Percentiles rank a stretch among this genome's conserved stretches.
Evolutionary conservation across 805 yeast species (phyloP).

Genomic region (Wickerhamomyces silvicola): DNA sequence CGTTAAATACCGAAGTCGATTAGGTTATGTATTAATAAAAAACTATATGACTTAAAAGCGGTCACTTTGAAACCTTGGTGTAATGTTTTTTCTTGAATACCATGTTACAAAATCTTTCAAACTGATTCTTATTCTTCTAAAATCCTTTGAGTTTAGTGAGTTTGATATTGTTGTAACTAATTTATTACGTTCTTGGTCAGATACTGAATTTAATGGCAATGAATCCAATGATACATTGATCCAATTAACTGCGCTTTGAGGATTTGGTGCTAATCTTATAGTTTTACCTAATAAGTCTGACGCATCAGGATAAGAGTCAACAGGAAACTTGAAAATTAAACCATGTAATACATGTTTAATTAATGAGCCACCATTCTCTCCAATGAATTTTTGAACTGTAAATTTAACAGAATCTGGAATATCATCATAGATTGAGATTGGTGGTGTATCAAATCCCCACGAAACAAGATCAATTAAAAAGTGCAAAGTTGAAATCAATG

Average conservation of each 20-base stretch:
- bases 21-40: no score
- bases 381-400: conserved; percentile 40
- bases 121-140: conserved; percentile 63
- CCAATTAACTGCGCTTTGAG: conserved; percentile 45
- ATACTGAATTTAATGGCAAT: conserved; percentile 59
- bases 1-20: no score
- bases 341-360: conserved; percentile 53
- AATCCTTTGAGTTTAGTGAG: conserved; percentile 63
- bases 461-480: conserved; percentile 74
- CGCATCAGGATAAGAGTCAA: conserved; percentile 65
- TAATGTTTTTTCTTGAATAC: conserved; percentile 74
- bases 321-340: conserved; percentile 62
- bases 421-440: conserved; percentile 57
- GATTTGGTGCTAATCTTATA: conserved; percentile 42
- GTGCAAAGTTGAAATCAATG: conserved; percentile 64
- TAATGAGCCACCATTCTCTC: conserved; percentile 50
- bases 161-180: conserved; percentile 48
- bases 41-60: conserved; percentile 1
- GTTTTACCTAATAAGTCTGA: conserved; percentile 66
- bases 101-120: conserved; percentile 75
- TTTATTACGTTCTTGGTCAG: conserved; percentile 61
- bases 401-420: conserved; percentile 51
- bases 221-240: conserved; percentile 44
- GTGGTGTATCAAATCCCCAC: conserved; percentile 81
- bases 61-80: conserved; percentile 29